Conservation (phyloP, 768 basidiomycete species). For the Astraeus odoratus region DNA sequence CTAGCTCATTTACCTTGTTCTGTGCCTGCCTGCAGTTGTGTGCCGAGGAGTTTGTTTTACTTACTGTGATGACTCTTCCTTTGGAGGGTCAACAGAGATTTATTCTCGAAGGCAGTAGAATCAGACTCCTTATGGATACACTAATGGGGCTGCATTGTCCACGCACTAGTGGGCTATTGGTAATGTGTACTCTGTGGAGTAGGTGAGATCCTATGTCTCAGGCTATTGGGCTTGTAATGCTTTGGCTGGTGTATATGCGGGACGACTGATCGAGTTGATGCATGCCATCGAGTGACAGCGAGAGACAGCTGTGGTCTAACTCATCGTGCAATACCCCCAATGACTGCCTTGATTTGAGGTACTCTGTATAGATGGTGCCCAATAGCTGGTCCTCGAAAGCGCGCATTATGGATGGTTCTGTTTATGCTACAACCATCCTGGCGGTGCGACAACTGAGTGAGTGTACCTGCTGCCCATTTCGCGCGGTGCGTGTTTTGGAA, state of each 20-base stretch:
- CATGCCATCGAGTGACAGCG: conserved; percentile 21
- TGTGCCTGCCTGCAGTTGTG: conserved; percentile 7
- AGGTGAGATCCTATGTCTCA: conserved; percentile 1
- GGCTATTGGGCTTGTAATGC: conserved; percentile 15
- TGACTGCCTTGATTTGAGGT: neutral
- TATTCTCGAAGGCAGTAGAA: conserved; percentile 42
- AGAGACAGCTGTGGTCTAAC: conserved; percentile 17
- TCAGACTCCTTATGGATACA: conserved; percentile 18
- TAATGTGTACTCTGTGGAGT: conserved; percentile 8
- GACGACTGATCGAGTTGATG: conserved; percentile 19
- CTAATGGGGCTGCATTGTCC: conserved; percentile 7
- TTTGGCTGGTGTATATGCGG: conserved; percentile 29
- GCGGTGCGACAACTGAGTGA: conserved; percentile 33
- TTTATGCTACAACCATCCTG: conserved; percentile 14
- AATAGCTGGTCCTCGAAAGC: neutral
- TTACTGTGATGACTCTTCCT: conserved; percentile 36
- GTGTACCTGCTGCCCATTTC: conserved; percentile 22
- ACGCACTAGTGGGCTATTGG: conserved; percentile 15
- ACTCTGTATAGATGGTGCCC: too few relatives aligned
- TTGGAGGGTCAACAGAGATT: conserved; percentile 49
- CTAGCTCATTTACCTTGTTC: conserved; percentile 11
- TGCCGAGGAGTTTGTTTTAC: conserved; percentile 11
- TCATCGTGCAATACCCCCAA: neutral
- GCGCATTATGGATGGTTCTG: neutral
- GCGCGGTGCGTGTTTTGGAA: conserved; percentile 19